These are phyloP conservation scores for Fremontodendron californicum DNA, from an alignment of 345 rosid species.

Conservation along the genomic window DNA sequence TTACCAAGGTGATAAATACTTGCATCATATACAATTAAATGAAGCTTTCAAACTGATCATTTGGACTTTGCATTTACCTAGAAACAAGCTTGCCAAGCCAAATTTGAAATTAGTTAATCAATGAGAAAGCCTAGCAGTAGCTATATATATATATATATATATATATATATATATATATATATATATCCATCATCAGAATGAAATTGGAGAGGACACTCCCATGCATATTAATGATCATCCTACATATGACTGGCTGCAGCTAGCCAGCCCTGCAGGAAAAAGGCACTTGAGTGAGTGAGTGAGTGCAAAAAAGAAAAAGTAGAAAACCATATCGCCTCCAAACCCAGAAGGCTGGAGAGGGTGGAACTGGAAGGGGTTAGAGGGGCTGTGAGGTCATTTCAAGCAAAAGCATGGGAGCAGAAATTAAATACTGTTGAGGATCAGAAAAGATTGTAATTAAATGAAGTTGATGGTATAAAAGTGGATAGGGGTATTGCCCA, in stretches of 20 bases:
- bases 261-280: not conserved
- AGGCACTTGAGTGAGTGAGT: slow-evolving; percentile 7
- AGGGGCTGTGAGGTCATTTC: not conserved
- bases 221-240: not conserved
- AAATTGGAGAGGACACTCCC: not conserved
- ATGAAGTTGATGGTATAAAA: slow-evolving; percentile 6
- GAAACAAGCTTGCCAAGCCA: not conserved
- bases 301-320: not conserved
- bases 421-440: slow-evolving; percentile 4
- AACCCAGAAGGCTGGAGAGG: not conserved
- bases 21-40: not conserved
- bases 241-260: not conserved
- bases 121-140: not conserved
- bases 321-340: not conserved
- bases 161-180: too few species aligned
- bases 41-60: not conserved
- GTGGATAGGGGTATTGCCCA: not conserved
- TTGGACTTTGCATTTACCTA: not conserved
- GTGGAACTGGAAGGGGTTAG: not conserved
- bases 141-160: too few species aligned
- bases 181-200: not conserved
- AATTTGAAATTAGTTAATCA: not conserved
- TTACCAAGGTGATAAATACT: too few species aligned
- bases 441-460: slow-evolving; percentile 13
- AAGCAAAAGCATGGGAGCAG: not conserved